These are phyloP conservation scores for Aureoboletus auriporus DNA, from an alignment of 768 basidiomycete genomes.

Conservation along the genomic window DNA sequence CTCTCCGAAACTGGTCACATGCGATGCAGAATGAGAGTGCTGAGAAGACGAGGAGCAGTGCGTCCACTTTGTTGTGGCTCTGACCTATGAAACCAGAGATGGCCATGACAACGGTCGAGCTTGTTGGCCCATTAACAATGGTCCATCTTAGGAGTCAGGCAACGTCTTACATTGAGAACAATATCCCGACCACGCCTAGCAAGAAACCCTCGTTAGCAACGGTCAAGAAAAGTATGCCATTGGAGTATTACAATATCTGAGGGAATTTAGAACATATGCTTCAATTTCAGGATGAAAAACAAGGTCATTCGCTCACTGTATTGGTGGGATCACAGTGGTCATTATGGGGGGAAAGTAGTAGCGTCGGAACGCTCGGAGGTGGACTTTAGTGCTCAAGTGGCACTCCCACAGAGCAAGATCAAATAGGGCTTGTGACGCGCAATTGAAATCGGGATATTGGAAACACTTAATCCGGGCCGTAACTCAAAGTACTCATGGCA, in stretches of 20 bases:
- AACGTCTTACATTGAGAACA: constrained; percentile 18
- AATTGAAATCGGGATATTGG: no score
- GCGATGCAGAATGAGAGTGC: constrained; percentile 14
- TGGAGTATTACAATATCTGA: constrained; percentile 17
- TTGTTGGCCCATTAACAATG: not conserved
- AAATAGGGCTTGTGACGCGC: no score
- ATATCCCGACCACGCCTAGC: constrained; percentile 15
- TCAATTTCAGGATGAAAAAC: not conserved
- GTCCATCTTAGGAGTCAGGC: not conserved
- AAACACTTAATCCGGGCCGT: no score
- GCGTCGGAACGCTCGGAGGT: no score
- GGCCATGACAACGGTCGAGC: constrained; percentile 18
- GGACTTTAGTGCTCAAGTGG: no score
- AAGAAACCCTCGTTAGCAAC: not conserved
- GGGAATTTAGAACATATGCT: not conserved
- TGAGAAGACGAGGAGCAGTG: constrained; percentile 13
- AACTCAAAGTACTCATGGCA: no score
- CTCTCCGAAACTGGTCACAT: constrained; percentile 21
- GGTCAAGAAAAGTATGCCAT: not conserved
- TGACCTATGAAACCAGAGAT: constrained; percentile 3
- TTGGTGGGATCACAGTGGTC: constrained; percentile 3
- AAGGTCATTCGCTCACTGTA: constrained; percentile 15
- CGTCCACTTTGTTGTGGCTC: constrained; percentile 15
- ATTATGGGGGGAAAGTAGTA: not conserved
- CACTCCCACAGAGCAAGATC: no score